These are phyloP conservation scores for Apiospora koreana DNA, from an alignment of 2,329 filamentous ascomycete species.

Conservation along the genomic window DNA sequence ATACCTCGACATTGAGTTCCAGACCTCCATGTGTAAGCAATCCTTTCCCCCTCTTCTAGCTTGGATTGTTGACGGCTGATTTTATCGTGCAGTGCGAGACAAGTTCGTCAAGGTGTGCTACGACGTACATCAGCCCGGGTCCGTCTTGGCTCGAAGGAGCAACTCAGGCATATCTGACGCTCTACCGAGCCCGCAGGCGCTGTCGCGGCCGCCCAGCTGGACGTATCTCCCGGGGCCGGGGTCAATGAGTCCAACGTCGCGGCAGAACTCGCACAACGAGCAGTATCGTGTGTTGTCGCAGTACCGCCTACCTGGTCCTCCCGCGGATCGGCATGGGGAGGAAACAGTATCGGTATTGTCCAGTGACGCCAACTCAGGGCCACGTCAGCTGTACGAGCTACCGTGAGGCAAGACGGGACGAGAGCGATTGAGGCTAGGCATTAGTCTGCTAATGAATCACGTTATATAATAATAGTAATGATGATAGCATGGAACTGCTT, in stretches of 20 bases:
- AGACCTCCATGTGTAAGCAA: slow-evolving; percentile 18
- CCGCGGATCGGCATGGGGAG: neutral
- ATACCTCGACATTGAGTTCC: slow-evolving; percentile 26
- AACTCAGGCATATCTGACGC: neutral
- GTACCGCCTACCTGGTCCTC: neutral
- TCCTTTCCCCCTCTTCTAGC: neutral
- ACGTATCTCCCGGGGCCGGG: neutral
- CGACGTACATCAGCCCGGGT: slow-evolving; percentile 20
- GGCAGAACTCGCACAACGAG: neutral
- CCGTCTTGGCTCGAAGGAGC: slow-evolving; percentile 11
- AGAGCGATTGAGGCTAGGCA: too few species aligned
- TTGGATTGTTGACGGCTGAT: neutral
- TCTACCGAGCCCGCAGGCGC: slow-evolving; percentile 11
- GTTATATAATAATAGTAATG: too few species aligned
- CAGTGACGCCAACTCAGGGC: neutral
- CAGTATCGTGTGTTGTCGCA: neutral
- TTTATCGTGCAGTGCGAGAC: slow-evolving; percentile 19
- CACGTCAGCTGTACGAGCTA: neutral
- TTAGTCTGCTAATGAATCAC: too few species aligned
- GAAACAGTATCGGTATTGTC: neutral
- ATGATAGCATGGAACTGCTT: too few species aligned
- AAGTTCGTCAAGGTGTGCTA: slow-evolving; percentile 25
- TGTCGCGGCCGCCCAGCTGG: slow-evolving; percentile 15
- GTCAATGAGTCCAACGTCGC: neutral
- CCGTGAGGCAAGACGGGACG: neutral